These are phyloP conservation scores for Gonium pectorale DNA, from an alignment of 139 green algal genomes.

Conservation along the genomic window DNA sequence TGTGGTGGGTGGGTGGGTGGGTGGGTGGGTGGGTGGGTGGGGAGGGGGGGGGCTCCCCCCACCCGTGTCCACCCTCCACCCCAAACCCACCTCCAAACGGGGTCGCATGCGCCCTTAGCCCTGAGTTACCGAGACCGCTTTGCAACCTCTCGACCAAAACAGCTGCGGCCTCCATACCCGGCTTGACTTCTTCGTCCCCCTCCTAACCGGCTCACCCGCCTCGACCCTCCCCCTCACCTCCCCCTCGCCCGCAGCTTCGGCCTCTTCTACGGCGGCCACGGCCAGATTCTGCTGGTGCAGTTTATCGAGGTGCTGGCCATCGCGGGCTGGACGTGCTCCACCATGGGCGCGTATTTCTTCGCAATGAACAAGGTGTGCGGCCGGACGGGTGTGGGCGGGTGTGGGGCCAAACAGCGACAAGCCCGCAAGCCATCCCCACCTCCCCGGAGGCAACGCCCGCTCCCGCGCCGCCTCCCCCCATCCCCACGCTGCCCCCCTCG, in stretches of 20 bases:
- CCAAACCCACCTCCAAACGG: too few relatives aligned
- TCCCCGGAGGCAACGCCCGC: background rate
- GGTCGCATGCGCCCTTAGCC: background rate
- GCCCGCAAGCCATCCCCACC: background rate
- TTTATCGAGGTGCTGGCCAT: slow-evolving; percentile 63
- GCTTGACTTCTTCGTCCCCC: too few relatives aligned
- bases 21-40: slow-evolving; percentile 26
- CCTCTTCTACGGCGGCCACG: slow-evolving; percentile 63
- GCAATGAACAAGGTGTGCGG: background rate
- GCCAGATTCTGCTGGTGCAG: slow-evolving; percentile 51
- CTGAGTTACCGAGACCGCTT: background rate
- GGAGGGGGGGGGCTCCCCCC: background rate
- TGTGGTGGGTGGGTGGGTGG: too few relatives aligned
- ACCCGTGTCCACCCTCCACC: too few relatives aligned
- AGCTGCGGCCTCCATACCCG: too few relatives aligned
- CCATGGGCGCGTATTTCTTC: slow-evolving; percentile 60
- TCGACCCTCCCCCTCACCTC: background rate
- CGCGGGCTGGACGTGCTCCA: slow-evolving; percentile 38
- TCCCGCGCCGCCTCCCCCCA: background rate
- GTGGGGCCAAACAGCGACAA: background rate
- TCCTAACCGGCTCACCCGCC: background rate
- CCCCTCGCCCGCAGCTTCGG: slow-evolving; percentile 21
- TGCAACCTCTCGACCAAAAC: too few relatives aligned
- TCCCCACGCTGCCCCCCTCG: background rate
- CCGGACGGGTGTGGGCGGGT: background rate